Evolutionary conservation across 2,329 filamentous ascomycete species (phyloP), one percentile per base, ranked within the genome.

Genomic region (Nigrospora osmanthi): DNA sequence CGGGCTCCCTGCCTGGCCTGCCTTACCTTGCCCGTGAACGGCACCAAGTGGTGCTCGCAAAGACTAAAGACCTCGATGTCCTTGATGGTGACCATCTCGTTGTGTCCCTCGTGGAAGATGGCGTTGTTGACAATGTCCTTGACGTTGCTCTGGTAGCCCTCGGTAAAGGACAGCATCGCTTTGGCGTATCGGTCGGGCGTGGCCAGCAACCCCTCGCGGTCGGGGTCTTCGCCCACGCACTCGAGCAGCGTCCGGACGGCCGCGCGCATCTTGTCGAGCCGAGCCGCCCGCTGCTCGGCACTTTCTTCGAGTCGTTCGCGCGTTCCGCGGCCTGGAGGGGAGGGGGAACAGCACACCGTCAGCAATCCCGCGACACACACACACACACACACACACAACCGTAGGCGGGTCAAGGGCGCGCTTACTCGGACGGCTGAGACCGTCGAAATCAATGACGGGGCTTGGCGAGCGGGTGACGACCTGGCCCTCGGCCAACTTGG

Each of bases 41-140:
- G 93, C 9, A 98, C 91, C 62, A 98, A 77, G 62, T 98, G 93
- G 64, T 98, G 93, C 70, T 98, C 93, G 72, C 93, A 98, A 37
- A 97, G 73, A 52, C 86, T 91, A 66, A 89, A 95, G 12, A 97
- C 80, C 62, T 96, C 90, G 58, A 98, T 97, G 59, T 97, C 90
- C 69, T 95, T 95, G 47, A 98, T 89, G 58, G 97, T 95, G 30
- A 98, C 90, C 70, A 98, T 79, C 67, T 98, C 93, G 59, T 95
- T 93, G 61, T 97, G 91, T 50, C 91, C 89, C 64, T 97, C 93
- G 58, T 95, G 85, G 68, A 98, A 98, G 44, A 97, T 87, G 15
- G 93, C 93, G 45, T 84, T 80, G 63, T 97, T 97, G 50, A 97
- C 87, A 53, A 97, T 86, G 61, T 95, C 87, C 49, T 82, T 76